phyloP scores from a whole-genome alignment of 2,329 filamentous ascomycete species.

The Coniella lustricola region DNA sequence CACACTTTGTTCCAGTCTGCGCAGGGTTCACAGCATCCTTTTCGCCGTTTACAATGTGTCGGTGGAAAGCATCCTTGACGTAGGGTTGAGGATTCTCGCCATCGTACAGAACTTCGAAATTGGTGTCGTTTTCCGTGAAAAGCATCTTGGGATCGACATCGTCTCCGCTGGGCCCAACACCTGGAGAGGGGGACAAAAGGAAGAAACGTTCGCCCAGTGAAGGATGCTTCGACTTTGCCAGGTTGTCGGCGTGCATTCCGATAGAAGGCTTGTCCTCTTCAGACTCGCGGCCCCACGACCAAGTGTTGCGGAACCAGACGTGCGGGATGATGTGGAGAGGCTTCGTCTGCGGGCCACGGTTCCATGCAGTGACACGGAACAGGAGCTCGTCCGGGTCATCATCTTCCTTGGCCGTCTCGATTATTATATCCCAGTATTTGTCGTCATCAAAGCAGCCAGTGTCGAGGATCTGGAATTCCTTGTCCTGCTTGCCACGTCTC shows the following conservation, averaged over 20 bases:
- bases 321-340: conserved; percentile 91
- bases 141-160: conserved; percentile 81
- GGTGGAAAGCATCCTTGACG: conserved; percentile 93
- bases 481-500: conserved; percentile 64
- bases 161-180: conserved; percentile 67
- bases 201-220: conserved; percentile 78
- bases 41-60: conserved; percentile 75
- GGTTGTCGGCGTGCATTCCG: conserved; percentile 54
- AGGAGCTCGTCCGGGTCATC: conserved; percentile 85
- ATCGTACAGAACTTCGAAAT: conserved; percentile 68
- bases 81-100: conserved; percentile 74
- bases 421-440: conserved; percentile 94
- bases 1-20: conserved; percentile 76
- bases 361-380: conserved; percentile 95
- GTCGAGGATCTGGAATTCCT: conserved; percentile 87
- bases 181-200: conserved; percentile 82
- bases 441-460: conserved; percentile 84
- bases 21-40: conserved; percentile 76
- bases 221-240: conserved; percentile 70
- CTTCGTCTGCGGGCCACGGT: conserved; percentile 82
- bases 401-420: conserved; percentile 92
- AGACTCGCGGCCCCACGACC: conserved; percentile 83
- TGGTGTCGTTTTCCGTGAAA: conserved; percentile 95
- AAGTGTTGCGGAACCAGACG: conserved; percentile 95
- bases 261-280: conserved; percentile 76